These are phyloP conservation scores for Kingdonia uniflora DNA, from an alignment of 164 flowering plant species.

Conservation along the genomic window DNA sequence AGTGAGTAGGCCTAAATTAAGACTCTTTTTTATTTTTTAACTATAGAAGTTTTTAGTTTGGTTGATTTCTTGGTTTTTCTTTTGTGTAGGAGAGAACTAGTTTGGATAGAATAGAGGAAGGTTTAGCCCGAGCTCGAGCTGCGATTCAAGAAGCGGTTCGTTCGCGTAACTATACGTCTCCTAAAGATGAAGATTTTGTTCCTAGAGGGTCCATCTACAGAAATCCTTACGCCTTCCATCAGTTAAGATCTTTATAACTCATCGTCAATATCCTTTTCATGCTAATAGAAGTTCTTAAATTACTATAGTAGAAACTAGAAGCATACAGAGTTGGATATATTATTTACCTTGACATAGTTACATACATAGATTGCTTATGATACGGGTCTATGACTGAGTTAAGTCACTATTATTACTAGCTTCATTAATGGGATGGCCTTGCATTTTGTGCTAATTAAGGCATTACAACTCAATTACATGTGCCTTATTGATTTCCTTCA, in stretches of 20 bases:
- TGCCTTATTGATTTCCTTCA: no score
- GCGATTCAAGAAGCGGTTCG: conserved; percentile 32
- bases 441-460: no score
- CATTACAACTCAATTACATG: no score
- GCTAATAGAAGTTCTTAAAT: not conserved
- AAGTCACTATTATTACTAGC: no score
- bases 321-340: no score
- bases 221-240: conserved; percentile 46
- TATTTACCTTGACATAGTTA: no score
- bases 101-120: conserved; percentile 29
- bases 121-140: conserved; percentile 35
- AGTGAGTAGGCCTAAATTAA: not conserved
- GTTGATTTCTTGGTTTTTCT: conserved; percentile 1
- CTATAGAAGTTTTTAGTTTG: not conserved
- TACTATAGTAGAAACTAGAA: no score
- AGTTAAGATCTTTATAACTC: conserved; percentile 21
- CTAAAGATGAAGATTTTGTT: conserved; percentile 21
- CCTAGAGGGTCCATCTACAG: conserved; percentile 43
- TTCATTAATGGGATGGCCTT: no score
- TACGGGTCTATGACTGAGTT: no score
- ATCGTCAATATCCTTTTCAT: not conserved
- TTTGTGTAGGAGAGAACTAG: conserved; percentile 17
- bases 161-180: conserved; percentile 16
- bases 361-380: no score
- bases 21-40: not conserved